Evolutionary conservation across 768 basidiomycete species (phyloP).

Genomic region (Boletus subcaerulescens): DNA sequence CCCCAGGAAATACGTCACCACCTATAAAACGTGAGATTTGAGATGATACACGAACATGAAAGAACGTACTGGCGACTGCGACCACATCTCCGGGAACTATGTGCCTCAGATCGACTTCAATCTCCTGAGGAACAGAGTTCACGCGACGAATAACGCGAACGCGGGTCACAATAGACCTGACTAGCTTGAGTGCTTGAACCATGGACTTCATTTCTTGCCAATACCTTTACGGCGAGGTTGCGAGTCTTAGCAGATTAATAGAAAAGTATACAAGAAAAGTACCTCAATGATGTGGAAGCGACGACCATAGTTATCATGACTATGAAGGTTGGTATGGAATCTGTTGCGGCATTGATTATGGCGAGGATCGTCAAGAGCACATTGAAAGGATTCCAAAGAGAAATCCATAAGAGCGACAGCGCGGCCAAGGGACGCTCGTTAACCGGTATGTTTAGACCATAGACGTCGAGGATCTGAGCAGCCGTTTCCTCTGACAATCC

Average conservation of each 20-base stretch:
- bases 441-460: conserved; percentile 30
- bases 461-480: conserved; percentile 14
- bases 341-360: conserved; percentile 30
- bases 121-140: conserved; percentile 19
- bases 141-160: conserved; percentile 31
- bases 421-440: conserved; percentile 31
- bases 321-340: conserved; percentile 31
- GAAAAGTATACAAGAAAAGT: background rate
- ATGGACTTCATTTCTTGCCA: conserved; percentile 36
- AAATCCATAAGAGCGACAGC: conserved; percentile 29
- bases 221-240: conserved; percentile 12
- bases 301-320: conserved; percentile 37
- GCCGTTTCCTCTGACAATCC: conserved; percentile 25
- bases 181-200: conserved; percentile 33
- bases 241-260: background rate
- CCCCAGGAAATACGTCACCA: conserved; percentile 36
- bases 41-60: background rate
- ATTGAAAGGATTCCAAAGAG: conserved; percentile 37
- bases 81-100: conserved; percentile 35
- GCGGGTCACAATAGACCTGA: conserved; percentile 33
- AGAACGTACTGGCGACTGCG: conserved; percentile 26
- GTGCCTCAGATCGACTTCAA: conserved; percentile 31
- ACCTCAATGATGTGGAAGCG: conserved; percentile 34
- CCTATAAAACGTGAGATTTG: conserved; percentile 13
- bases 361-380: conserved; percentile 32